Evolutionary conservation across 176 grass and related monocot species (phyloP), one percentile per base, ranked within the genome.

Genomic region (Themeda triandra): DNA sequence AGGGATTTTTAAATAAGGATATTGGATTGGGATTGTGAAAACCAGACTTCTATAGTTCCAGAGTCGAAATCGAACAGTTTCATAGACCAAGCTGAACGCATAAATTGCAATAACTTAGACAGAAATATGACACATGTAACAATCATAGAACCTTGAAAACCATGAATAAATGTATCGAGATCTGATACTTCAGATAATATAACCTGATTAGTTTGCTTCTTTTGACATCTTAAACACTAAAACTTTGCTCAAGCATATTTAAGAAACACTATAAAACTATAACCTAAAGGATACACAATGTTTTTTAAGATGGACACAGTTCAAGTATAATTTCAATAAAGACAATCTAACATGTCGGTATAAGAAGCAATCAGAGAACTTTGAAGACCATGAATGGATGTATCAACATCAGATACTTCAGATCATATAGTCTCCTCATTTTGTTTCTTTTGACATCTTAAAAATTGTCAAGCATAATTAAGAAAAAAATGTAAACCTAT

Each of bases 101-200:
- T 60, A n/a, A 60, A 17, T 33, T 39, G 14, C 32, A 56, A 35
- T 6, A 36, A 3, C 53, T 40, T 8, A 8, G 6, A 53, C 19
- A 8, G 65, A 28, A 69, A 72, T 13, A 36, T 74, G 23, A 48
- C 46, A 63, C 14, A 77, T 45, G 37, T 82, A 79, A 40, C 70
- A 75, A 84, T 81, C 75, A 87, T 80, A 87, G 80, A 92, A 92
- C 90, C 84, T 87, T 87, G 87, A 84, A 89, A 69, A 77, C 84
- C 76, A 83, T 87, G 51, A 66, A 39, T 76, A n/a, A 11, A 37
- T 53, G 71, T 71, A 80, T 89, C 79, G 76, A 65, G 87, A 88
- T 53, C 27, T 8, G 40, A 89, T 86, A 72, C 46, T 90, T 84
- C 70, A 71, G 80, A 87, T 73, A 27, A 59, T 45, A 71, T 53